phyloP scores from a whole-genome alignment of 768 basidiomycete genomes.

The Xerocomellus amylosporus region DNA sequence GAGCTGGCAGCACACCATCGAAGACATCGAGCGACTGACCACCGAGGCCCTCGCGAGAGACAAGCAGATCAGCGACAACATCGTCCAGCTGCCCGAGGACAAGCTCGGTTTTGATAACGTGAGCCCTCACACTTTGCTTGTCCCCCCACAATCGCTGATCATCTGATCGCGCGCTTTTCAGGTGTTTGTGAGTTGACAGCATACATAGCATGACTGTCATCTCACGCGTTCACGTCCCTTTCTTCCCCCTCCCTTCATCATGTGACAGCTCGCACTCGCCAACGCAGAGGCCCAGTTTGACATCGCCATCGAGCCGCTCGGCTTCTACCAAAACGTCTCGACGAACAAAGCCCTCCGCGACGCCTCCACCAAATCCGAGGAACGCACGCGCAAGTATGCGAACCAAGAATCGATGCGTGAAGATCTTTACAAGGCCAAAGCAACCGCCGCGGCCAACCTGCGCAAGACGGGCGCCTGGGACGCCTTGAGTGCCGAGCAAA shows the following conservation, averaged over 20 bases:
- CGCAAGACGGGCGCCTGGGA: slow-evolving; percentile 60
- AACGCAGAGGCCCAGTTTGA: slow-evolving; percentile 55
- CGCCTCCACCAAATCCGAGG: slow-evolving; percentile 72
- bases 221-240: slow-evolving; percentile 8
- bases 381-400: slow-evolving; percentile 63
- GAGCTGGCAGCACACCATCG: slow-evolving; percentile 65
- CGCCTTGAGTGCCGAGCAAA: slow-evolving; percentile 60
- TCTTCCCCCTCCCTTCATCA: background rate
- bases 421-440: slow-evolving; percentile 75
- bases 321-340: slow-evolving; percentile 84
- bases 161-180: slow-evolving; percentile 25
- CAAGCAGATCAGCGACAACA: slow-evolving; percentile 54
- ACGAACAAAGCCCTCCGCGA: slow-evolving; percentile 73
- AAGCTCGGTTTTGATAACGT: slow-evolving; percentile 70
- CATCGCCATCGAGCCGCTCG: slow-evolving; percentile 52
- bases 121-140: slow-evolving; percentile 20
- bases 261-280: slow-evolving; percentile 54
- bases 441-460: slow-evolving; percentile 66
- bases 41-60: slow-evolving; percentile 58
- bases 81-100: slow-evolving; percentile 56
- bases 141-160: background rate
- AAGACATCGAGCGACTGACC: slow-evolving; percentile 56
- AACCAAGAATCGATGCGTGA: slow-evolving; percentile 80
- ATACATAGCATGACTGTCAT: background rate
- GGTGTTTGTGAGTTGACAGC: slow-evolving; percentile 66